Base-by-base conservation (phyloP, 1,139 yeast species). In the Pichia sp. region DNA sequence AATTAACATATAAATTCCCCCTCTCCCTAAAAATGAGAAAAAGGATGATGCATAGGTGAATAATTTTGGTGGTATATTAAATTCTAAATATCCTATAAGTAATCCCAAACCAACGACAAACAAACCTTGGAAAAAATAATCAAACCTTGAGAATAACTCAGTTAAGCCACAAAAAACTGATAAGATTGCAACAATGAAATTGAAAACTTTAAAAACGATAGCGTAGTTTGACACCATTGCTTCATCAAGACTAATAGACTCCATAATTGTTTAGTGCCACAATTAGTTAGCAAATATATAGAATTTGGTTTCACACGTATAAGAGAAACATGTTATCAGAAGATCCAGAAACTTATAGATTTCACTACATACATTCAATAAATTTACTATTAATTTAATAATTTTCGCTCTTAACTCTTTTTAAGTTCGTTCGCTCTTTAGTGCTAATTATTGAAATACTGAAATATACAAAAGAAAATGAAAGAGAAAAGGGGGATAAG, bases 1-100 rank as follows among this genome's bases (percentile, higher is more conserved):
- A 47, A 87, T 68, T 45, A 85, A 68, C 16, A 83, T 69, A 64
- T 86, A 85, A 57, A 84, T 80, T 66, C 53, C 60, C 22, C 96
- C 96, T 57, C 96, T 75, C 4, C 96, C 96, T 20, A 85, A 65
- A 59, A 87, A 87, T 16, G 95, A 85, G 62, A 84, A 85, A 54
- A 85, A 69, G 58, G 89, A 87, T 2, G 95, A 84, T 22, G 84
- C 92, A 60, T 81, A 87, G 12, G 78, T 73, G 54, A 78, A 73
- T 9, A 89, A 76, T 53, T 79, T 77, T 2, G 86, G 76, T 4
- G 87, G 87, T 41, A 80, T 77, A 54, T 74, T 69, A 59, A 82
- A 81, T 59, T 83, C 90, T 46, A 82, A 67, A 35, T 71, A 64
- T 4, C 79, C 78, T 46, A 82, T 71, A 10, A 68, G 70, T 1